A percentile compares a stretch with the other conserved stretches of the same genome.
These are phyloP conservation scores for Colletotrichum sublineola DNA, from an alignment of 2,329 filamentous ascomycete genomes.

Conservation along the genomic window DNA sequence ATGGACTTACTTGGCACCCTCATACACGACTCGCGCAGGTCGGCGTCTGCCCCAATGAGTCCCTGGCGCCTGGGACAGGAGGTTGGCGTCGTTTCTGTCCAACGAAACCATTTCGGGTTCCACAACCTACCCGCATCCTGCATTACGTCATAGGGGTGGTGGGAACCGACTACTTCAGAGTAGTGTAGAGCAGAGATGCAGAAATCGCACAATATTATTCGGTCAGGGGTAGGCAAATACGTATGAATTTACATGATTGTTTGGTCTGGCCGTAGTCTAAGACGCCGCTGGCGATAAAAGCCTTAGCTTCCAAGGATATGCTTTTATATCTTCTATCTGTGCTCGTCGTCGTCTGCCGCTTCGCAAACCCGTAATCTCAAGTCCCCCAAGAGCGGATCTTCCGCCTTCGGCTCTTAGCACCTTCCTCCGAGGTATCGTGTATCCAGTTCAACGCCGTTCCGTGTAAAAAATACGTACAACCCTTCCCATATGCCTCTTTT, in stretches of 20 bases:
- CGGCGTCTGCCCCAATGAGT: neutral
- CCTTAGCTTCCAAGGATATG: neutral
- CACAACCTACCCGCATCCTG: conserved; percentile 18
- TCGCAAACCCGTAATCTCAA: neutral
- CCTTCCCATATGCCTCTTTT: neutral
- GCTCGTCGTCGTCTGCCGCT: neutral
- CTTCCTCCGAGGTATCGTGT: neutral
- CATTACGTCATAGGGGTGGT: conserved; percentile 30
- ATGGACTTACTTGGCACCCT: neutral
- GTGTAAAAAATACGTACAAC: neutral
- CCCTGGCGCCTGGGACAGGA: neutral
- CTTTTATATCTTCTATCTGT: neutral
- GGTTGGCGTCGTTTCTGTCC: neutral
- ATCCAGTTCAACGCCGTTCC: conserved; percentile 5
- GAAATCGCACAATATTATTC: too few species aligned
- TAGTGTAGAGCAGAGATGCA: neutral
- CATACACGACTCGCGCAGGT: neutral
- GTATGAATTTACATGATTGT: neutral
- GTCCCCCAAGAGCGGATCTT: neutral
- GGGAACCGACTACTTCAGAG: neutral
- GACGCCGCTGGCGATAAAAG: neutral
- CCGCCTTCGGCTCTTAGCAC: neutral
- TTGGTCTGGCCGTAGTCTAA: neutral
- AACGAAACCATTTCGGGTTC: conserved; percentile 11
- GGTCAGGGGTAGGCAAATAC: neutral